Evolutionary conservation across 2,329 filamentous ascomycete species (phyloP).

Genomic region (Epichloe amarillans): DNA sequence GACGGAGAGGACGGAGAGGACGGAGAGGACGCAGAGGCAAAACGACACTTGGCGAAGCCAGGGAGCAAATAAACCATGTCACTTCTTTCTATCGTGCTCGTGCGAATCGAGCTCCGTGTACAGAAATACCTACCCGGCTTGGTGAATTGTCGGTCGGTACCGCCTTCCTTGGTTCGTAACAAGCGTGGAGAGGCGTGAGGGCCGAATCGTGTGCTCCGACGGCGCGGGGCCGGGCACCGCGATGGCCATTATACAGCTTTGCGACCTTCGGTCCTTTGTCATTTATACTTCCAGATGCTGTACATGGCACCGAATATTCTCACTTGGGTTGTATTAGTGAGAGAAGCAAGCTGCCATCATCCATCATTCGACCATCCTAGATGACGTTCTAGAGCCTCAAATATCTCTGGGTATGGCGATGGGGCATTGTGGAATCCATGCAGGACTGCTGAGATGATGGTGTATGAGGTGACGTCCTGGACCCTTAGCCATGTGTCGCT

Average conservation of each 20-base stretch:
- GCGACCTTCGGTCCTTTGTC: too few relatives aligned
- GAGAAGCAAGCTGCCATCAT: background rate
- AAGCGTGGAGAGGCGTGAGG: background rate
- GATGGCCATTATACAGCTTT: background rate
- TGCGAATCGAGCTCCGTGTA: too few relatives aligned
- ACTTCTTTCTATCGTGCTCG: too few relatives aligned
- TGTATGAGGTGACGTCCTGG: background rate
- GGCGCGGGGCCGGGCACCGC: background rate
- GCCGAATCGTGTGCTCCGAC: background rate
- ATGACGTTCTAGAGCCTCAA: slow-evolving; percentile 1
- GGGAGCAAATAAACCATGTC: background rate
- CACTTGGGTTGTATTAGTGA: background rate
- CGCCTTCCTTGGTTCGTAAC: background rate
- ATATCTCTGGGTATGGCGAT: background rate
- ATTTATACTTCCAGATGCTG: background rate
- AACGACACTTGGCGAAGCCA: background rate
- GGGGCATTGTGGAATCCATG: background rate
- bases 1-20: background rate
- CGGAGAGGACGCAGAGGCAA: background rate
- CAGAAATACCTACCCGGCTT: too few relatives aligned
- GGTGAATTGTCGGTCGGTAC: too few relatives aligned
- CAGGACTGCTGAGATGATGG: background rate
- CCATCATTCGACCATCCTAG: background rate
- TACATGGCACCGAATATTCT: background rate
- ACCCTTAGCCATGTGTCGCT: background rate